Percentiles rank a stretch among this genome's conserved stretches.
Conservation (phyloP, 2,329 filamentous ascomycete genomes). For the Pseudogymnoascus sp. region DNA sequence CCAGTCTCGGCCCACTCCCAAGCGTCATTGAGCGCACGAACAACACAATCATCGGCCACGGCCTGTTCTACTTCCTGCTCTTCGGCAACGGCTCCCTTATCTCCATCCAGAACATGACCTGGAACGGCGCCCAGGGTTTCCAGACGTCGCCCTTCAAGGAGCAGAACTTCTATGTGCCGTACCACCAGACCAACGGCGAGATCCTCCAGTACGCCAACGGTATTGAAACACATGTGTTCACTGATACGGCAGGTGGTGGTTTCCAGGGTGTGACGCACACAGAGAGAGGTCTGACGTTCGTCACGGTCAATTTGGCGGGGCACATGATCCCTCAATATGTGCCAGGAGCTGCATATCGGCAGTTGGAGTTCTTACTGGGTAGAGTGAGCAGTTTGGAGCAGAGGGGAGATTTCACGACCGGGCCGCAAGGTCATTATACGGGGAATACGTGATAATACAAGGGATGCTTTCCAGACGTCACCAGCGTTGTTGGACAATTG, state of each 20-base stretch:
- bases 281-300: constrained; percentile 57
- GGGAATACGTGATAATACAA: constrained; percentile 10
- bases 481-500: neutral
- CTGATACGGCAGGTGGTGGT: constrained; percentile 25
- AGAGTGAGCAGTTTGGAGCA: constrained; percentile 43
- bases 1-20: constrained; percentile 46
- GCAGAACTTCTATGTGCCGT: constrained; percentile 25
- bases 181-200: constrained; percentile 46
- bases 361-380: constrained; percentile 56
- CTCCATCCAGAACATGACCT: constrained; percentile 67
- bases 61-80: constrained; percentile 55
- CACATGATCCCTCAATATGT: constrained; percentile 52
- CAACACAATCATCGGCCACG: constrained; percentile 55
- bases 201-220: constrained; percentile 30
- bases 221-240: constrained; percentile 15
- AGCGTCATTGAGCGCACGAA: constrained; percentile 56
- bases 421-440: constrained; percentile 22
- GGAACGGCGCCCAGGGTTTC: constrained; percentile 60
- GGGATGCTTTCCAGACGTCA: neutral
- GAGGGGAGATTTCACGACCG: constrained; percentile 25
- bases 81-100: constrained; percentile 57
- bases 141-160: constrained; percentile 27
- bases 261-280: constrained; percentile 47
- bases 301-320: constrained; percentile 46
- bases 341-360: constrained; percentile 50